Base-by-base conservation (phyloP, 192 early-diverging fungal species). In the Spinellus fusiger region DNA sequence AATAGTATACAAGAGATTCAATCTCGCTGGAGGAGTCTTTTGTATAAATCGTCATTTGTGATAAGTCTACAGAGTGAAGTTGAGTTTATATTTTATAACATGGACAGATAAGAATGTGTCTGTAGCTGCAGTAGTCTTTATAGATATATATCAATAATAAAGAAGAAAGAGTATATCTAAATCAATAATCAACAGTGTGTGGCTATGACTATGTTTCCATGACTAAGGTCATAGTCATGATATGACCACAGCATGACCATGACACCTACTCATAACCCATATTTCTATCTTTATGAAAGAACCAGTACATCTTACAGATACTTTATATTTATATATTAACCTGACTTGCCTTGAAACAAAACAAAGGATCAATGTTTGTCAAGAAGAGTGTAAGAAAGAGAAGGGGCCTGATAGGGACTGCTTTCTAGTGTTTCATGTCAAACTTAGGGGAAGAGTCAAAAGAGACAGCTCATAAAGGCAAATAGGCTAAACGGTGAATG, bases 1-100 rank as follows among this genome's bases (percentile, higher is more conserved):
- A n/a, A n/a, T n/a, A n/a, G n/a, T n/a, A n/a, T n/a, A n/a, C 38
- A 87, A 80, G 68, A 84, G 82, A 26, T 44, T 44, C 40, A 12
- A 44, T 44, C 3, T 18, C 18, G 10, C 18, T 44, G 40, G 18
- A 18, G 3, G 40, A n/a, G 3, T 44, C 40, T 44, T 12, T 18
- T 44, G 18, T 18, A 44, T 12, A 44, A 44, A 44, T 12, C 13
- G 40, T 18, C 40, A 44, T 44, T n/a, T 12, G 40, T 44, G 18
- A n/a, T n/a, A n/a, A n/a, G n/a, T n/a, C n/a, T n/a, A n/a, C n/a
- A n/a, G n/a, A n/a, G n/a, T n/a, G n/a, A n/a, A n/a, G n/a, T n/a
- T n/a, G n/a, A n/a, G n/a, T n/a, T n/a, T n/a, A n/a, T n/a, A n/a
- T n/a, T n/a, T n/a, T n/a, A n/a, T n/a, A n/a, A n/a, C n/a, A n/a